Evolutionary conservation across 1,284 basidiomycete species (phyloP).

Genomic region (Sporisorium scitamineum): DNA sequence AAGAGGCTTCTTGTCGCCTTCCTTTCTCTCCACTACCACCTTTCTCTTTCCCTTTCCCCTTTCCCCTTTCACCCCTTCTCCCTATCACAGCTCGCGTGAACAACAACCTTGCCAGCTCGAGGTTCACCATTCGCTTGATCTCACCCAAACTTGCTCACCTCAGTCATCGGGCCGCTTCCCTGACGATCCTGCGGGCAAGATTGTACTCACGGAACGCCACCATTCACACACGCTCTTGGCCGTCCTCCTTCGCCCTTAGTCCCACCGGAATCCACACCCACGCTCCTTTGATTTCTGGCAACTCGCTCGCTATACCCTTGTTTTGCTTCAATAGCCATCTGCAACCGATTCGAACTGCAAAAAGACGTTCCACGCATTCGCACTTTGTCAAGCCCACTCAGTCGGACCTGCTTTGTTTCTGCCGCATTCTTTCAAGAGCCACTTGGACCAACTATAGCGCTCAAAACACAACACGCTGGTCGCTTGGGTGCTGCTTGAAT

Average conservation of each 20-base stretch:
- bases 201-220: neutral
- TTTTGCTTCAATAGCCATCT: neutral
- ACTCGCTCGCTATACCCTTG: neutral
- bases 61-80: neutral
- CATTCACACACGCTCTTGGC: neutral
- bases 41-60: neutral
- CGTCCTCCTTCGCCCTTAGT: neutral
- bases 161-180: neutral
- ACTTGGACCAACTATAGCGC: neutral
- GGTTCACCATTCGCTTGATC: neutral
- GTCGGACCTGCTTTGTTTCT: constrained; percentile 4
- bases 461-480: neutral
- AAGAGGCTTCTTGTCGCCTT: neutral
- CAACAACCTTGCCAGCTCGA: neutral
- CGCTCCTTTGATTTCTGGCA: constrained; percentile 3
- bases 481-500: neutral
- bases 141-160: neutral
- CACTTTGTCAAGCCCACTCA: neutral
- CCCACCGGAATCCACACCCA: constrained; percentile 1
- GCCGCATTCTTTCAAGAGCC: neutral
- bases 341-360: too few species aligned
- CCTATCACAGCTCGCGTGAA: neutral
- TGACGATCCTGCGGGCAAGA: constrained; percentile 27
- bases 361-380: neutral
- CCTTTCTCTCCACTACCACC: neutral